Evolutionary conservation across 306 rosid genomes (phyloP), one percentile per base, ranked within the genome.

Genomic region (Hippophae tibetana): DNA sequence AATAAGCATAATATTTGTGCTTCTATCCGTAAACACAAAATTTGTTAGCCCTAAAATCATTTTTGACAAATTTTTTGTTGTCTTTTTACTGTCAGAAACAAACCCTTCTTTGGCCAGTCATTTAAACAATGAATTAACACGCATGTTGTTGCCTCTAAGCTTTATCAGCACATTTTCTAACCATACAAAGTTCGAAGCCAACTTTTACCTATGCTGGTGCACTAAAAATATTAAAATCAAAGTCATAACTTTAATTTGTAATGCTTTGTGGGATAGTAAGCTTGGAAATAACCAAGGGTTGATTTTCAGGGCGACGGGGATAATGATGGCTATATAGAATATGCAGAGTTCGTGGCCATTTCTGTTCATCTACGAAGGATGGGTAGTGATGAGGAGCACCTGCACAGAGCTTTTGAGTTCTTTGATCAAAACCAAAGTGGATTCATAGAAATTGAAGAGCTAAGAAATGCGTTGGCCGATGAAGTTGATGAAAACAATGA

Each of bases 271-370:
- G 70, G 62, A 48, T 44, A 73, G 56, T 56, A 13, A 7, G 9
- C 66, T 13, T 63, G 56, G 58, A 26, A 61, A 23, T 80, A 63
- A 84, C 58, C 0, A 60, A 78, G 61, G 47, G 26, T 13, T 79
- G 49, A 54, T 59, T 75, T 70, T 47, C 97, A 92, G 99, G 95
- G 99, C 48, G 96, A 92, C 65, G 79, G 75, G 54, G 93, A 92
- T 71, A 86, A 74, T 67, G 99, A 92, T 51, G 96, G 99, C 31
- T 58, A 73, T 76, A 80, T 92, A 43, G 93, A 86, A 72, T 92
- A 82, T 7, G 86, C 85, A 70, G 99, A 92, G 69, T 88, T 84
- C 60, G 95, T 93, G 7, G 95, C 99, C 48, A 82, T 93, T 63
- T 76, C 97, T 41, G 84, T 93, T 75, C 99, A 93, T 67, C 71